Evolutionary conservation across 106 monocot species (phyloP).

Genomic region (Dendrobium officinale): DNA sequence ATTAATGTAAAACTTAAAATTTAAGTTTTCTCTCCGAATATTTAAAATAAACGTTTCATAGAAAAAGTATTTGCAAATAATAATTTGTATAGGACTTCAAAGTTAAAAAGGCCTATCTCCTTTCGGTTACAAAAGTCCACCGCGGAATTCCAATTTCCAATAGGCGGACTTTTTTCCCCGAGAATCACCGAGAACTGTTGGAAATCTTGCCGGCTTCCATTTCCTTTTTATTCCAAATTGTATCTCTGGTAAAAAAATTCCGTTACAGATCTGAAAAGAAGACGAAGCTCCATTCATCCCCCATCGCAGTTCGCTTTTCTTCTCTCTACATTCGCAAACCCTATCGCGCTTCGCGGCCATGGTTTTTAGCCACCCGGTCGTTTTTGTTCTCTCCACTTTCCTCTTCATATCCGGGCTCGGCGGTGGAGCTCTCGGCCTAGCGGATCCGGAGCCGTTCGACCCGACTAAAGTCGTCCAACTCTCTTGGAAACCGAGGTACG

Average conservation of each 20-base stretch:
- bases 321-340: neutral
- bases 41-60: too few relatives aligned
- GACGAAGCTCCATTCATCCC: neutral
- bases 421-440: neutral
- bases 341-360: neutral
- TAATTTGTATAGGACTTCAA: too few relatives aligned
- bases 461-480: slow-evolving; percentile 51
- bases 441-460: slow-evolving; percentile 15
- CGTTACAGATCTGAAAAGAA: neutral
- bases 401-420: neutral
- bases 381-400: neutral
- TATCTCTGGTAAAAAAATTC: too few relatives aligned
- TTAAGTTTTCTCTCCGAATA: too few relatives aligned
- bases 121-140: neutral
- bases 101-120: too few relatives aligned
- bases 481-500: slow-evolving; percentile 40
- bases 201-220: neutral
- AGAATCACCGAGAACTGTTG: neutral
- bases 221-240: neutral
- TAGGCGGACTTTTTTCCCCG: neutral
- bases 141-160: neutral
- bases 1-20: too few relatives aligned
- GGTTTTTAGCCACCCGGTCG: neutral
- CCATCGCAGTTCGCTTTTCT: neutral
- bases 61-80: too few relatives aligned